These are phyloP conservation scores for Monilinia laxa DNA, from an alignment of 2,329 filamentous ascomycete genomes.

Conservation along the genomic window DNA sequence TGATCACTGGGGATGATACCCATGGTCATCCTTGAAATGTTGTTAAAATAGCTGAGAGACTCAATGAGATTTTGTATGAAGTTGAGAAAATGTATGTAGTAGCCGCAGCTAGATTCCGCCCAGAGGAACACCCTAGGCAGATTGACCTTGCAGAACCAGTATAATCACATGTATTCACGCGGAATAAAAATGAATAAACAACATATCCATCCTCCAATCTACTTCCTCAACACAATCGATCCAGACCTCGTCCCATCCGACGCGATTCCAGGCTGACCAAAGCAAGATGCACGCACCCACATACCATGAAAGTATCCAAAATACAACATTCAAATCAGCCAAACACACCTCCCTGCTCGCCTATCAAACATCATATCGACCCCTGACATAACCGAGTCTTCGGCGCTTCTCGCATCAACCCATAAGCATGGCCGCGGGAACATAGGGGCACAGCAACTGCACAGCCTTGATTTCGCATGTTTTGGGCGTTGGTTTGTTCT, in stretches of 20 bases:
- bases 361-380: too few species aligned
- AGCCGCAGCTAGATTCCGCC: neutral
- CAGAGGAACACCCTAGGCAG: neutral
- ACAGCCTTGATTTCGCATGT: too few species aligned
- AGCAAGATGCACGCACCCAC: too few species aligned
- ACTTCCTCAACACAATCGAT: neutral
- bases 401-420: too few species aligned
- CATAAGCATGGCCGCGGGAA: too few species aligned
- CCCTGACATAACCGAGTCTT: too few species aligned
- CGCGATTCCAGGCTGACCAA: too few species aligned
- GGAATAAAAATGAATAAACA: neutral
- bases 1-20: slow-evolving; percentile 8
- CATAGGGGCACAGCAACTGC: too few species aligned
- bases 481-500: too few species aligned
- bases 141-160: neutral
- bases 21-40: neutral
- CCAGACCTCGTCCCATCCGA: too few species aligned
- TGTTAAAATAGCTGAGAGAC: neutral
- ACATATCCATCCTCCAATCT: neutral
- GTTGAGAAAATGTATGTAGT: neutral
- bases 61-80: neutral
- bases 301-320: too few species aligned
- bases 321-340: neutral
- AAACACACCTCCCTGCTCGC: neutral
- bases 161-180: neutral